Percentiles rank a stretch among this genome's conserved stretches.
phyloP scores from a whole-genome alignment of 2,329 filamentous ascomycete genomes.

The Neospermospora avenae region DNA sequence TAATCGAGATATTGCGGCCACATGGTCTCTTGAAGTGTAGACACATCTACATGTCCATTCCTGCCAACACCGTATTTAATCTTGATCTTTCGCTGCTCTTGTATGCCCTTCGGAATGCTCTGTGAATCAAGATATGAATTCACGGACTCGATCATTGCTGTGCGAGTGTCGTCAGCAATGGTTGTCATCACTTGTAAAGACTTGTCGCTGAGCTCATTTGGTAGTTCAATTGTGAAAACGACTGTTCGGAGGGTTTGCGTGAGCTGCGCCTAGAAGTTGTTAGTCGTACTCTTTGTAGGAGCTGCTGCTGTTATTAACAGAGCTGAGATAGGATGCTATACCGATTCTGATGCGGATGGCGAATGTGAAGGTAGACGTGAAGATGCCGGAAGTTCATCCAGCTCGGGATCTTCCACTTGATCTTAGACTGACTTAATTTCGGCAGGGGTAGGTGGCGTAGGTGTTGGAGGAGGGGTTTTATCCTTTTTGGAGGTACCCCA shows the following conservation, averaged over 20 bases:
- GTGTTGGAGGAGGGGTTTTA: too few species aligned
- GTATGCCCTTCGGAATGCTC: not conserved
- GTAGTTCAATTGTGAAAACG: conserved; percentile 11
- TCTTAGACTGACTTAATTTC: too few species aligned
- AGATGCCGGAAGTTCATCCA: too few species aligned
- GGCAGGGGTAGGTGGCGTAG: too few species aligned
- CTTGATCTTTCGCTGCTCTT: conserved; percentile 9
- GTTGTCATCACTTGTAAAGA: conserved; percentile 10
- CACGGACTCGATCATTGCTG: conserved; percentile 13
- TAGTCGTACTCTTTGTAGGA: not conserved
- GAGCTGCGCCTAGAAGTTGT: not conserved
- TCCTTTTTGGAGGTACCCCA: too few species aligned
- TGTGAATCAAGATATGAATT: conserved; percentile 16
- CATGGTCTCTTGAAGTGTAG: conserved; percentile 11
- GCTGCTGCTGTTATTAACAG: not conserved
- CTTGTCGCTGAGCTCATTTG: conserved; percentile 4
- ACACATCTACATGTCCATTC: conserved; percentile 18
- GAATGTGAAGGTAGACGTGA: too few species aligned
- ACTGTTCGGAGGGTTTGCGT: conserved; percentile 6
- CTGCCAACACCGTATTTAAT: conserved; percentile 15
- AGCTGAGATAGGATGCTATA: not conserved
- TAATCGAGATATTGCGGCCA: conserved; percentile 20
- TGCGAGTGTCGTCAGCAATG: conserved; percentile 8
- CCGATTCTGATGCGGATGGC: not conserved
- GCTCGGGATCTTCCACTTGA: too few species aligned